Percentiles rank a stretch among this genome's conserved stretches.
Conservation (phyloP, 164 flowering plant genomes). For the Tetracentron sinense region DNA sequence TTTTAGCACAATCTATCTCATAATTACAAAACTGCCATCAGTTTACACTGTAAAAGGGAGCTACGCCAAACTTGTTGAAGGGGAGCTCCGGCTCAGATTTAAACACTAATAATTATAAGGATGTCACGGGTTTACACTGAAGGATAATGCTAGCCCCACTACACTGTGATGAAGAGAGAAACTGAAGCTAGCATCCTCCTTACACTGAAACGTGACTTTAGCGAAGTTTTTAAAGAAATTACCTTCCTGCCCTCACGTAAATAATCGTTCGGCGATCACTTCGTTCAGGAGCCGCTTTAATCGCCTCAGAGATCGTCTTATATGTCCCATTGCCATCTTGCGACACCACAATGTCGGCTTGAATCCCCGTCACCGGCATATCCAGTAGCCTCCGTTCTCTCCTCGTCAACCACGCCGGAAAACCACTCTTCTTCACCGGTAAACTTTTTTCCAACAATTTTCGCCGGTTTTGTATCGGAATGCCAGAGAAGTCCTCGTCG, state of each 20-base stretch:
- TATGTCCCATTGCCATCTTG: slow-evolving; percentile 63
- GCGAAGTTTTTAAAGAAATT: too few species aligned
- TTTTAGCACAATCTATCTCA: too few species aligned
- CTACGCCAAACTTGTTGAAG: too few species aligned
- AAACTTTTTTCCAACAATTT: slow-evolving; percentile 30
- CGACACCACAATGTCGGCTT: slow-evolving; percentile 73
- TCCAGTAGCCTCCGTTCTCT: slow-evolving; percentile 49
- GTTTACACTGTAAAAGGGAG: too few species aligned
- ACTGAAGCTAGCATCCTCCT: background rate
- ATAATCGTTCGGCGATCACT: slow-evolving; percentile 63
- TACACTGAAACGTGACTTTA: too few species aligned
- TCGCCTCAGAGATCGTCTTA: slow-evolving; percentile 67
- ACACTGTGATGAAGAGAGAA: too few species aligned
- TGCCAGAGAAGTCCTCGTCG: slow-evolving; percentile 53
- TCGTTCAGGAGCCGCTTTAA: slow-evolving; percentile 72
- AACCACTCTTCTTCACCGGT: slow-evolving; percentile 27
- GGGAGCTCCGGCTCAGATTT: too few species aligned
- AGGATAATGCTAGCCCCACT: too few species aligned
- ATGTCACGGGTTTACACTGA: too few species aligned
- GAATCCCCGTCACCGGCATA: slow-evolving; percentile 41
- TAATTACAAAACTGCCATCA: too few species aligned
- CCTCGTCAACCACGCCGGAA: slow-evolving; percentile 62
- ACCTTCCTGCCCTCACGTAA: slow-evolving; percentile 88
- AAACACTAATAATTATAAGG: too few species aligned
- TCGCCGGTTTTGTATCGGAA: slow-evolving; percentile 67